Evolutionary conservation across 768 basidiomycete species (phyloP).

Genomic region (Tylopilus intermedius): DNA sequence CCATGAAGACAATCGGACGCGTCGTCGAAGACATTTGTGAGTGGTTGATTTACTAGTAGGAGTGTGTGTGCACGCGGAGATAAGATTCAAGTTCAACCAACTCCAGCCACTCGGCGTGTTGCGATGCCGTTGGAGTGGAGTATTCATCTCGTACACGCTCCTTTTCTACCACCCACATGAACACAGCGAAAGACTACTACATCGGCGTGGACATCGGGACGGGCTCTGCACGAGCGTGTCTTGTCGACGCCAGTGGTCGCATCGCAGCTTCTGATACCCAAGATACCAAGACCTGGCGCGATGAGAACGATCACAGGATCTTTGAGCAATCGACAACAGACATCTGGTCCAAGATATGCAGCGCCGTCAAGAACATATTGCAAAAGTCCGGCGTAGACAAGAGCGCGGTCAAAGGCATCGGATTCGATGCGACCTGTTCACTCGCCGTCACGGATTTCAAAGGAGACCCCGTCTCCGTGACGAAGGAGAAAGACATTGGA

Average conservation of each 20-base stretch:
- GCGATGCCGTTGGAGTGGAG: conserved; percentile 10
- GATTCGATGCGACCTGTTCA: conserved; percentile 96
- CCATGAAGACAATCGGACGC: conserved; percentile 95
- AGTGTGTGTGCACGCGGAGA: neutral
- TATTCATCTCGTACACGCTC: conserved; percentile 3
- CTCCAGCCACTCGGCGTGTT: no score
- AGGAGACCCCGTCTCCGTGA: conserved; percentile 73
- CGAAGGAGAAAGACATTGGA: conserved; percentile 61
- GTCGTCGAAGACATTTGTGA: conserved; percentile 41
- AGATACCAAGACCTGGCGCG: conserved; percentile 81
- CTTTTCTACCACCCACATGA: conserved; percentile 28
- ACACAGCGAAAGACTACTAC: conserved; percentile 43
- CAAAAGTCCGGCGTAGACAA: conserved; percentile 50
- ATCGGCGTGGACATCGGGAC: conserved; percentile 87
- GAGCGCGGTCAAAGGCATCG: conserved; percentile 72
- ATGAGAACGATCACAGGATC: conserved; percentile 79
- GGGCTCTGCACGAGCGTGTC: conserved; percentile 84
- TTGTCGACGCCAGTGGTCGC: conserved; percentile 64
- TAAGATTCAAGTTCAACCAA: neutral
- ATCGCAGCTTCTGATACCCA: conserved; percentile 77
- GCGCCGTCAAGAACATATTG: conserved; percentile 60
- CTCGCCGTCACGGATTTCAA: conserved; percentile 76
- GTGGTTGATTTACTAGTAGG: no score
- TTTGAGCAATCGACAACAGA: conserved; percentile 93
- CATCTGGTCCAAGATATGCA: conserved; percentile 74